Evolutionary conservation across 768 basidiomycete species (phyloP), one percentile per base, ranked within the genome.

Genomic region (Mycena amicta): DNA sequence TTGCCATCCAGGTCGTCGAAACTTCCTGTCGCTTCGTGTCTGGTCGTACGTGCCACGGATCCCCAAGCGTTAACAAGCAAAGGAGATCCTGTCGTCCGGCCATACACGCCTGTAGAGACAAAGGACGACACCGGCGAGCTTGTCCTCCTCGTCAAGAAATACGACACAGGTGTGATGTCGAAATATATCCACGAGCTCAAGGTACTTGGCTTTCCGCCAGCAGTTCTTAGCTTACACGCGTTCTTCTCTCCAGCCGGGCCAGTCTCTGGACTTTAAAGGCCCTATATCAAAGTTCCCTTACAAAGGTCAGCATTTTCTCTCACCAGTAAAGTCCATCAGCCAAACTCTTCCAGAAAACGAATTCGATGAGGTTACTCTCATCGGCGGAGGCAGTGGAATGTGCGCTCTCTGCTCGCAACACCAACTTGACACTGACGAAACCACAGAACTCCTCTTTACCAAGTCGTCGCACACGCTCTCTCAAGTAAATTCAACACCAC

Each of bases 381-480:
- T 98, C 66, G 93, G 92, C 30, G 97, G 97, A 53, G 97, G 97
- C 53, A 90, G 86, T 63, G 97, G 97, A 71, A 93, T 98, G 88
- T 90, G 67, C 66, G 87, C 75, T 30, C 47, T 52, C 39, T 41
- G 25, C 26, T 39, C 52, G 47, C 26, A 30, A 43, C 5, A 25
- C 31, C 18, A 30, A 23, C 39, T 12, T 25, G 40, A 49, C 28
- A 23, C 11, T 41, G 30, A 51, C 61, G 51, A 66, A 28, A 49
- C 28, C 53, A 46, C 66, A 93, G 90, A 61, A 89, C 92, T 8
- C 92, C 92, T 2, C 81, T 94, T 46, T 93, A 90, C 76, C 92
- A 93, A 73, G 75, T 97, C 66, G 69, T 95, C 45, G 79, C 79
- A 43, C 85, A 94, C 70, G 89, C 92, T 8, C 83, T 84, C 43